These are phyloP conservation scores for Phyllachora maydis DNA, from an alignment of 2,329 filamentous ascomycete genomes.

Conservation along the genomic window DNA sequence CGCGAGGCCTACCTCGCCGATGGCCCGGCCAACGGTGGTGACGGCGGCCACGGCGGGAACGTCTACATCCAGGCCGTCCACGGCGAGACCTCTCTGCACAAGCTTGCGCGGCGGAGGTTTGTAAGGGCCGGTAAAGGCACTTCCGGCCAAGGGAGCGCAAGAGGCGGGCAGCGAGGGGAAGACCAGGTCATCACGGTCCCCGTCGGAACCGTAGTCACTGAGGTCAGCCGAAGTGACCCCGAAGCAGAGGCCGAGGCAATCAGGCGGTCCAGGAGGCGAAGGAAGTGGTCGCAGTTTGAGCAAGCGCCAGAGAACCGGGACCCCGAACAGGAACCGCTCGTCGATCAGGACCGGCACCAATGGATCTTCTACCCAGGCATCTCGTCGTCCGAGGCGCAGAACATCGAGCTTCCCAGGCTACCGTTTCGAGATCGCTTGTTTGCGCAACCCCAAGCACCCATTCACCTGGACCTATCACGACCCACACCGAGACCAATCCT, in stretches of 20 bases:
- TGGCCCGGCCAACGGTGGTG: conserved; percentile 83
- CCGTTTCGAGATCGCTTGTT: conserved; percentile 31
- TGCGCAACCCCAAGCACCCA: conserved; percentile 50
- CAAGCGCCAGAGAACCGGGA: no score
- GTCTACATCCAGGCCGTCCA: conserved; percentile 87
- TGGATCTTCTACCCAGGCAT: conserved; percentile 78
- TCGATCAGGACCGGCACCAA: conserved; percentile 38
- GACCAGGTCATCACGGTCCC: conserved; percentile 82
- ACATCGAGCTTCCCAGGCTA: conserved; percentile 25
- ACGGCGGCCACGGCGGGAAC: conserved; percentile 79
- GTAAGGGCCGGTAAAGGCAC: conserved; percentile 57
- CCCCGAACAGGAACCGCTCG: conserved; percentile 16
- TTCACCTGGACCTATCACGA: conserved; percentile 51
- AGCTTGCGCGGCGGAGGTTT: conserved; percentile 59
- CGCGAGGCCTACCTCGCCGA: conserved; percentile 78
- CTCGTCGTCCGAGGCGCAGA: conserved; percentile 43
- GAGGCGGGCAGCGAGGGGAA: conserved; percentile 60
- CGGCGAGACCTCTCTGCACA: conserved; percentile 84
- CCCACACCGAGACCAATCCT: conserved; percentile 71
- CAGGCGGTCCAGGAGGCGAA: no score
- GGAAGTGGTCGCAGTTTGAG: no score
- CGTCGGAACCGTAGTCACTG: conserved; percentile 75
- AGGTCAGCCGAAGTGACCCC: conserved; percentile 62
- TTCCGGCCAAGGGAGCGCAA: conserved; percentile 55
- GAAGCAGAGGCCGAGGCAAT: no score